Base-by-base conservation (phyloP, 1,284 basidiomycete genomes). In the Amylostereum areolatum region DNA sequence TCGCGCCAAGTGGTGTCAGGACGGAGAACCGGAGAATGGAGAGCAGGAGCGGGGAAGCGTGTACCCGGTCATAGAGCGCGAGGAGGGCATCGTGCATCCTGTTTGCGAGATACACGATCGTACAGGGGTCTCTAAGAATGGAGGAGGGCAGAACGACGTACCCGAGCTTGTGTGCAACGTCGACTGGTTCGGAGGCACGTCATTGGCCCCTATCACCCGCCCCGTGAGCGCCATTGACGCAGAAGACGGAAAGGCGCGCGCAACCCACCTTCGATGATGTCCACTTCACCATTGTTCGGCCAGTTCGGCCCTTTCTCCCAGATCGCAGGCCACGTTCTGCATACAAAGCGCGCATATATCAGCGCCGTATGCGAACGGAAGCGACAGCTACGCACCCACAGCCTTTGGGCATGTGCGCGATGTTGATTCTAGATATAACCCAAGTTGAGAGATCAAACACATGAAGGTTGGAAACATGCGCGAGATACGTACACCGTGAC, bases 271-370 rank as follows among this genome's bases (percentile, higher is more conserved):
- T 57, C 55, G 45, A 55, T 44, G 52, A 62, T 56, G 50, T 62
- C 59, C 33, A 69, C 61, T 57, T 70, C 68, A 29, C 67, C 68
- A 8, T 54, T 56, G 32, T 55, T 52, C 5, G 66, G 66, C 66
- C 68, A 70, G 48, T 63, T 43, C n/a, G 41, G 41, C 25, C 41
- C 41, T 5, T 28, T 70, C 75, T 74, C 75, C 64, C 69, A 77
- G 24, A 62, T 65, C 34, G 69, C 74, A 27, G 84, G 83, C 83
- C 82, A 85, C 2, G 78, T 43, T 73, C 34, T 35, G 34, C 34
- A n/a, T 24, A 70, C 71, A 49, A 25, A 46, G 45, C 7, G 43
- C 18, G 45, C 41, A 43, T 7, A 29, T 11, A 27, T 31, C n/a
- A 40, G 18, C 28, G 44, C 27, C 48, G 29, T 24, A 12, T 36